Evolutionary conservation across 345 rosid genomes (phyloP).

Genomic region (Populus davidiana): DNA sequence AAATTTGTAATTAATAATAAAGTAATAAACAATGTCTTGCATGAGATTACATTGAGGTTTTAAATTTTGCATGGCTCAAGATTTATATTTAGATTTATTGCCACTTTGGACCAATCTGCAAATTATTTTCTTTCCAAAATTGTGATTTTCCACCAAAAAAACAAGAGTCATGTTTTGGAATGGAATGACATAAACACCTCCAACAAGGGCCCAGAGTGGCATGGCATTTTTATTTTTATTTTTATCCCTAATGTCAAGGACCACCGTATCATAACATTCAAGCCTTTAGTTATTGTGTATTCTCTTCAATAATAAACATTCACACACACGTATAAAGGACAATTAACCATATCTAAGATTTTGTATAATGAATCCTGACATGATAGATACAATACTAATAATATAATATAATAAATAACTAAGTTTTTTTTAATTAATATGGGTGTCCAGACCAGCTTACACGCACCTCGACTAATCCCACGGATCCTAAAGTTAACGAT

Average conservation of each 20-base stretch:
- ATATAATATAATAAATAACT: background rate
- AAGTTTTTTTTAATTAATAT: no score
- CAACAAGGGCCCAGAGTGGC: background rate
- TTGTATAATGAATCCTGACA: no score
- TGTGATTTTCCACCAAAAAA: background rate
- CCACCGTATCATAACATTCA: background rate
- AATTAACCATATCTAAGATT: no score
- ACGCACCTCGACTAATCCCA: no score
- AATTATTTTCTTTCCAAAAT: background rate
- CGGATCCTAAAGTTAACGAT: no score
- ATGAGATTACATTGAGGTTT: background rate
- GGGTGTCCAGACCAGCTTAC: no score
- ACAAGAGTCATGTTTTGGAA: background rate
- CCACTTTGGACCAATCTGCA: background rate
- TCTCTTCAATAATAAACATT: no score
- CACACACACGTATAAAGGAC: no score
- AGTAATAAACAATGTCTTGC: background rate
- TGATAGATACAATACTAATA: no score
- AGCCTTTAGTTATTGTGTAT: background rate
- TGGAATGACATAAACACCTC: background rate
- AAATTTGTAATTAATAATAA: slow-evolving; percentile 1
- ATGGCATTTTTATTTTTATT: background rate
- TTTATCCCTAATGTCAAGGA: background rate
- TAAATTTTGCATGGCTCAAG: background rate
- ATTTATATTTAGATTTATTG: background rate